Evolutionary conservation across 768 basidiomycete genomes (phyloP).

Genomic region (Leccinum sublutescens): DNA sequence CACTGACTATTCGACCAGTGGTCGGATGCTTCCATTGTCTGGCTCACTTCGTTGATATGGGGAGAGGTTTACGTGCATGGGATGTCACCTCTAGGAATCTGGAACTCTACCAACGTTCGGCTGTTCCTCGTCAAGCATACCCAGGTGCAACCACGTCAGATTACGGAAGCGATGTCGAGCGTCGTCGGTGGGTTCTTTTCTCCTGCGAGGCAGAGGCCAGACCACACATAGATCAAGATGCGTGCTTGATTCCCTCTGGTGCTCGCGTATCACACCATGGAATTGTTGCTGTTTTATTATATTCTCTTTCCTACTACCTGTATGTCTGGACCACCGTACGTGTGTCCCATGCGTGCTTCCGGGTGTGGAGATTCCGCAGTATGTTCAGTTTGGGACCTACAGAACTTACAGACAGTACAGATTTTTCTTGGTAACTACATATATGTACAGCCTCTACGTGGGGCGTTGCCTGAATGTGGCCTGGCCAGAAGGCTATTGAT

Average conservation of each 20-base stretch:
- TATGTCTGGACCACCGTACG: no score
- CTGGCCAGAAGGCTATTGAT: not conserved
- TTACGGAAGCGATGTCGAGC: slow-evolving; percentile 75
- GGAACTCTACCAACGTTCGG: slow-evolving; percentile 87
- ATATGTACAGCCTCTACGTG: no score
- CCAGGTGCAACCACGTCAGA: slow-evolving; percentile 62
- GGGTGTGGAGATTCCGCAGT: no score
- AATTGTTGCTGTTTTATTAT: no score
- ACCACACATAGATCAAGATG: slow-evolving; percentile 8
- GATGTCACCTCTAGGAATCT: slow-evolving; percentile 83
- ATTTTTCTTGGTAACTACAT: no score
- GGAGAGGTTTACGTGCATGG: slow-evolving; percentile 92
- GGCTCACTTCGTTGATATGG: slow-evolving; percentile 94
- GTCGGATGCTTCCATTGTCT: slow-evolving; percentile 88
- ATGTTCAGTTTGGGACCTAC: no score
- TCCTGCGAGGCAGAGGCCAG: slow-evolving; percentile 32
- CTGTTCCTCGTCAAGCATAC: slow-evolving; percentile 91
- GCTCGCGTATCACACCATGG: no score
- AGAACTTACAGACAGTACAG: no score
- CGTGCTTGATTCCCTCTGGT: no score
- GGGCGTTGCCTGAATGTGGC: no score
- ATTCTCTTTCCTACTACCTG: no score
- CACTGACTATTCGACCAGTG: slow-evolving; percentile 49
- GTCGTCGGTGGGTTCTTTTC: slow-evolving; percentile 79
- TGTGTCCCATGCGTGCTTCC: no score